phyloP scores from a whole-genome alignment of 257 asterid genomes.

The Verbascum thapsus region DNA sequence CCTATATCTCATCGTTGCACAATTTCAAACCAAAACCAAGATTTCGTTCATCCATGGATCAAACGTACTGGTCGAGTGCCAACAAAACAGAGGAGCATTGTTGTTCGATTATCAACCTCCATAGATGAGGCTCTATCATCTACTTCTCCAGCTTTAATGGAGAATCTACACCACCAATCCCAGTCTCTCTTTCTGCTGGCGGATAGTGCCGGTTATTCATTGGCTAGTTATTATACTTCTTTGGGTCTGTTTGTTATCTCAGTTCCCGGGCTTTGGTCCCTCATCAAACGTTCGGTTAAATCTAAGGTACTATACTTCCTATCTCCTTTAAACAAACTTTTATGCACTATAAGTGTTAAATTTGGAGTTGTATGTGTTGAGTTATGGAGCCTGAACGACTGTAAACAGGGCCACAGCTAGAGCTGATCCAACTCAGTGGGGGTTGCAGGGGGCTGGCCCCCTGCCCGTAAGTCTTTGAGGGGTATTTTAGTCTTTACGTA shows the following conservation, averaged over 20 bases:
- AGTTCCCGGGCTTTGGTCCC: conserved; percentile 98
- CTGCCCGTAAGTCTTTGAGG: too few species aligned
- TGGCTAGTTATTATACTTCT: conserved; percentile 96
- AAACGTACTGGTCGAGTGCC: conserved; percentile 26
- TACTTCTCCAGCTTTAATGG: conserved; percentile 38
- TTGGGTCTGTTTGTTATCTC: conserved; percentile 91
- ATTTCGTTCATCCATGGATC: conserved; percentile 36
- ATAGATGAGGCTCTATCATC: conserved; percentile 34
- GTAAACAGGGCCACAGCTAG: too few species aligned
- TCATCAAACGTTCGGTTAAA: conserved; percentile 93
- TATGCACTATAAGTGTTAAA: not conserved
- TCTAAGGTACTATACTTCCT: conserved; percentile 62
- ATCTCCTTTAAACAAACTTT: not conserved
- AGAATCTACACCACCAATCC: conserved; percentile 47
- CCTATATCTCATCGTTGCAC: conserved; percentile 45
- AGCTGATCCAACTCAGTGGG: too few species aligned
- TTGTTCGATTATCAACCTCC: conserved; percentile 37
- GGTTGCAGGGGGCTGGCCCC: too few species aligned
- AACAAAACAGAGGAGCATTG: conserved; percentile 34
- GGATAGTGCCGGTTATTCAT: conserved; percentile 66
- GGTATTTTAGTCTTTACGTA: too few species aligned
- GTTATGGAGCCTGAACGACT: too few species aligned
- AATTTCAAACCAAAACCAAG: conserved; percentile 34
- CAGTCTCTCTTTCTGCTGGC: conserved; percentile 63
- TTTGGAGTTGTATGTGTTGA: not conserved